Percentiles rank a stretch among this genome's conserved stretches.
Evolutionary conservation across 305 asterid species (phyloP).

Genomic region (Fraxinus sp.): DNA sequence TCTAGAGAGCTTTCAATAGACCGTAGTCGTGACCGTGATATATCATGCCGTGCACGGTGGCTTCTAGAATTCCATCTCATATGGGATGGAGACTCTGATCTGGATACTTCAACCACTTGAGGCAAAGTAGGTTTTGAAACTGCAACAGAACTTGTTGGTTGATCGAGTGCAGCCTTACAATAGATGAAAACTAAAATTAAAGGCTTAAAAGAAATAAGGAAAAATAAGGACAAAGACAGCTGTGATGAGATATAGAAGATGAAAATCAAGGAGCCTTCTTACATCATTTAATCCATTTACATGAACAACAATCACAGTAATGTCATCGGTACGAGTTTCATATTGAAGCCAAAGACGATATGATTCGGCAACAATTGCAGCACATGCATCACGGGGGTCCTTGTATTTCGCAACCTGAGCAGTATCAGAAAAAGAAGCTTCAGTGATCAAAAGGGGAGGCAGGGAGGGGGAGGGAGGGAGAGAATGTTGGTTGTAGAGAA

Average conservation of each 20-base stretch:
- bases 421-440: conserved; percentile 17
- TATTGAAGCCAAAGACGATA: conserved; percentile 95
- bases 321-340: conserved; percentile 98
- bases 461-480: not conserved
- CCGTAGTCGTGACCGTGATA: conserved; percentile 89
- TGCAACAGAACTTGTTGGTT: conserved; percentile 42
- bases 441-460: not conserved
- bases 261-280: conserved; percentile 30
- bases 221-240: conserved; percentile 10
- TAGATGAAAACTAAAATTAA: conserved; percentile 25
- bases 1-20: conserved; percentile 86
- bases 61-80: conserved; percentile 71
- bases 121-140: conserved; percentile 61
- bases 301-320: conserved; percentile 92
- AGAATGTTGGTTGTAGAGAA: not conserved
- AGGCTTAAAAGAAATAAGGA: conserved; percentile 21
- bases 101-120: conserved; percentile 77
- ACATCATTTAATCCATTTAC: conserved; percentile 72
- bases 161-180: conserved; percentile 49
- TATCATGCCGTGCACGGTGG: conserved; percentile 72
- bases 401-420: conserved; percentile 69
- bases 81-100: conserved; percentile 85
- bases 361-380: conserved; percentile 97
- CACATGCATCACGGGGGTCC: conserved; percentile 99
- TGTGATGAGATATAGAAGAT: conserved; percentile 11